Evolutionary conservation across 2,329 filamentous ascomycete genomes (phyloP).

Genomic region (Thelonectria blattea): DNA sequence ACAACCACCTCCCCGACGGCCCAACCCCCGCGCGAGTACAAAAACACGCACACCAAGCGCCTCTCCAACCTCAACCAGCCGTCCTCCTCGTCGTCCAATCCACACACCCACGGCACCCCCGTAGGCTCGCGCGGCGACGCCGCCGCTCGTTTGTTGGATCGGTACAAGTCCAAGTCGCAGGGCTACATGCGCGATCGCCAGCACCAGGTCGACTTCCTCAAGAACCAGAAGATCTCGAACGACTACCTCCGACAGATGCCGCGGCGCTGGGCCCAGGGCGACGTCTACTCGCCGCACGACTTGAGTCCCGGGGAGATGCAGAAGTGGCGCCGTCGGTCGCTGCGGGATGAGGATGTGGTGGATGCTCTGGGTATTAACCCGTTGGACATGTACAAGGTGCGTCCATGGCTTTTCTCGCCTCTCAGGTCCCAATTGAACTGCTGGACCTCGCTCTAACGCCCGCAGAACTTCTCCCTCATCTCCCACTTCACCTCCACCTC

Average conservation of each 20-base stretch:
- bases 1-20: conserved; percentile 39
- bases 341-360: conserved; percentile 72
- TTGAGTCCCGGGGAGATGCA: conserved; percentile 76
- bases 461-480: conserved; percentile 89
- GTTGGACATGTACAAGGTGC: conserved; percentile 84
- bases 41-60: conserved; percentile 25
- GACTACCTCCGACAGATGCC: conserved; percentile 69
- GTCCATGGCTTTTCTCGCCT: neutral
- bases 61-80: conserved; percentile 33
- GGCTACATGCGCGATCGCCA: conserved; percentile 38
- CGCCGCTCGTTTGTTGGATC: conserved; percentile 38
- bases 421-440: neutral
- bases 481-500: conserved; percentile 85
- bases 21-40: conserved; percentile 33
- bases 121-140: conserved; percentile 34
- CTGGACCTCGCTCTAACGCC: conserved; percentile 11
- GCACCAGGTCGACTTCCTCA: conserved; percentile 46
- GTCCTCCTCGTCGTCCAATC: neutral
- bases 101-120: too few relatives aligned
- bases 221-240: conserved; percentile 49
- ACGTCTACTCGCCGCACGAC: conserved; percentile 92
- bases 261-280: conserved; percentile 80
- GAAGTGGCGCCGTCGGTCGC: conserved; percentile 73
- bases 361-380: conserved; percentile 83
- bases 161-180: conserved; percentile 33